A percentile compares a stretch with the other conserved stretches of the same genome.
Evolutionary conservation across 306 rosid genomes (phyloP).

Genomic region (Rosa persica): DNA sequence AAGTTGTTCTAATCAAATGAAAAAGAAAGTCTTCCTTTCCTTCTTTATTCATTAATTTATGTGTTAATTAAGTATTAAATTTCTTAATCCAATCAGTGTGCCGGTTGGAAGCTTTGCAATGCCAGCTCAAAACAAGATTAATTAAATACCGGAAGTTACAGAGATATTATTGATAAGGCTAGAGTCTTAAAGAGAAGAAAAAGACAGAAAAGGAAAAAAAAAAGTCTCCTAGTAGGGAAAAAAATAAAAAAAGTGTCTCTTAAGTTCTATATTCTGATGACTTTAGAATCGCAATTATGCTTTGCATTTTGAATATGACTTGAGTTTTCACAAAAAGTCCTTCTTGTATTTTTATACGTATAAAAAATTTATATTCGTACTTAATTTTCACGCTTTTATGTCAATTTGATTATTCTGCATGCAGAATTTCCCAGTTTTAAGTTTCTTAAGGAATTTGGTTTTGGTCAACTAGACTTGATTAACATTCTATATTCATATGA

Average conservation of each 20-base stretch:
- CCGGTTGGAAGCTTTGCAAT: constrained; percentile 32
- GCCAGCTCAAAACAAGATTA: constrained; percentile 20
- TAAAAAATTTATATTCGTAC: background rate
- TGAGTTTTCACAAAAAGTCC: background rate
- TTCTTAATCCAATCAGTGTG: constrained; percentile 10
- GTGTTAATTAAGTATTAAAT: background rate
- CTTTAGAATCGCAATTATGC: background rate
- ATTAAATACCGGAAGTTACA: background rate
- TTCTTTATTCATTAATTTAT: constrained; percentile 6
- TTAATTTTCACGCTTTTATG: constrained; percentile 1
- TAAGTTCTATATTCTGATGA: background rate
- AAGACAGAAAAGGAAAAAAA: background rate
- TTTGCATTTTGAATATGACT: background rate
- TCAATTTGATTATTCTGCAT: background rate
- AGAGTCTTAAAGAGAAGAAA: background rate
- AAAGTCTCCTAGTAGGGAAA: no score
- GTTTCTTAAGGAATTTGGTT: background rate
- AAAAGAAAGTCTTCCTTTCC: constrained; percentile 27
- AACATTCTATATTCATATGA: background rate
- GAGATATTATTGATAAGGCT: background rate
- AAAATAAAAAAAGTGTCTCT: no score
- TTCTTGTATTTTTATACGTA: background rate
- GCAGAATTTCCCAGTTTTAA: background rate
- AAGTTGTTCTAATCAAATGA: constrained; percentile 29
- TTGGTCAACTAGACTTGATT: constrained; percentile 1